These are phyloP conservation scores for Dicorynia guianensis DNA, from an alignment of 306 rosid species.

Conservation along the genomic window DNA sequence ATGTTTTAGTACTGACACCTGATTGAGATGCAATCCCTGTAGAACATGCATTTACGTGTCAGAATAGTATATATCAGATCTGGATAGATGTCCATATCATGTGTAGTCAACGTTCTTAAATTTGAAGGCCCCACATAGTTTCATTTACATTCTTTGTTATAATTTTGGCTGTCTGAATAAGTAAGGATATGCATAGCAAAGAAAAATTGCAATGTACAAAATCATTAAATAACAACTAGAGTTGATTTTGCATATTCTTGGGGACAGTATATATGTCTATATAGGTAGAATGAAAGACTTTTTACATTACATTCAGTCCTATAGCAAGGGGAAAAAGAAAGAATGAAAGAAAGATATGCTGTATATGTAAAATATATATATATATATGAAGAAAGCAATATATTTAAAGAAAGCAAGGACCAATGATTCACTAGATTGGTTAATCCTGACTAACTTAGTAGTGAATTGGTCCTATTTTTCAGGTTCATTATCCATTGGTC, in stretches of 20 bases:
- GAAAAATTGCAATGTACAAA: not conserved
- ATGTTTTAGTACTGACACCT: slow-evolving; percentile 12
- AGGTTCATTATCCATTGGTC: too few relatives aligned
- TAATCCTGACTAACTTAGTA: too few relatives aligned
- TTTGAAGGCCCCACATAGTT: slow-evolving; percentile 20
- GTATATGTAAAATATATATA: too few relatives aligned
- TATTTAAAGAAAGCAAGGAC: too few relatives aligned
- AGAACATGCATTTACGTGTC: slow-evolving; percentile 20
- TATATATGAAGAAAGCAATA: too few relatives aligned
- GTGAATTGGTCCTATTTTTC: too few relatives aligned
- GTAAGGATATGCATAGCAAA: slow-evolving; percentile 8
- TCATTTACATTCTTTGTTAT: not conserved
- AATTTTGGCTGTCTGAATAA: slow-evolving; percentile 19
- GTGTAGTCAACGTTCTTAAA: not conserved
- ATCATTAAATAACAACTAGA: not conserved
- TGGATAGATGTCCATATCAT: slow-evolving; percentile 20
- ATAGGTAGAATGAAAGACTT: not conserved
- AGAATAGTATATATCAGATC: slow-evolving; percentile 33
- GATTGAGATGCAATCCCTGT: not conserved
- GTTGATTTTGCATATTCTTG: not conserved
- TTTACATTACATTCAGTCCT: not conserved
- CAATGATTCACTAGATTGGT: too few relatives aligned
- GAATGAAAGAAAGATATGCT: not conserved
- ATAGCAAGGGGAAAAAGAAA: not conserved
- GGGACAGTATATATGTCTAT: not conserved